Evolutionary conservation across 345 rosid species (phyloP), one percentile per base, ranked within the genome.

Genomic region (Populus tremula): DNA sequence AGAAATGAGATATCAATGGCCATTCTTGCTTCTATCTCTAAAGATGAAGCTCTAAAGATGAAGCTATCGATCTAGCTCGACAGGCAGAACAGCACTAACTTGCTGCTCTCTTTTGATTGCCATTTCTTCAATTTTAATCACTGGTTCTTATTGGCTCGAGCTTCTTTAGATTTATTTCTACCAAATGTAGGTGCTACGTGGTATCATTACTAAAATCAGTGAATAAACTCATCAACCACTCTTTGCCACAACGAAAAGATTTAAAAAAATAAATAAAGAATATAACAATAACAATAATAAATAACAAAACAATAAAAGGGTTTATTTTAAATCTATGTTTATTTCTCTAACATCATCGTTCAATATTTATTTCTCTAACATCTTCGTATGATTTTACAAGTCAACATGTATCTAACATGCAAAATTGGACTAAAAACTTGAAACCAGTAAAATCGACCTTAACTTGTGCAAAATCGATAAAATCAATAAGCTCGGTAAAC

Each of bases 91-190:
- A 61, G 49, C 17, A 35, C 29, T 64, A 35, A 29, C 61, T 29
- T 56, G 25, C 62, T 25, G n/a, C 33, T 11, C 62, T 36, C 54
- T 73, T 27, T 59, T 9, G 36, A 61, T 53, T 54, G 25, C 49
- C 53, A 63, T 75, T 65, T 21, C 70, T 75, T 75, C 71, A 73
- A 39, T 73, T 39, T n/a, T 36, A 73, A 73, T 73, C 78, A 5
- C 6, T 35, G 21, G 1, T 47, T 75, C 31, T 61, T 47, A 73
- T 61, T 62, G 67, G 53, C 68, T 38, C 63, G 43, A 61, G 41
- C 54, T 39, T 25, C 36, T 73, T 61, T 39, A 23, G 9, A 14
- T 73, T 54, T 29, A 33, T 54, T 8, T 56, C 66, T 36, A 33
- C 47, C 75, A 54, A 54, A 72, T 72, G 65, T 68, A 68, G 47